Evolutionary conservation across 176 grass and related monocot species (phyloP).

Genomic region (Bothriochloa decipiens): DNA sequence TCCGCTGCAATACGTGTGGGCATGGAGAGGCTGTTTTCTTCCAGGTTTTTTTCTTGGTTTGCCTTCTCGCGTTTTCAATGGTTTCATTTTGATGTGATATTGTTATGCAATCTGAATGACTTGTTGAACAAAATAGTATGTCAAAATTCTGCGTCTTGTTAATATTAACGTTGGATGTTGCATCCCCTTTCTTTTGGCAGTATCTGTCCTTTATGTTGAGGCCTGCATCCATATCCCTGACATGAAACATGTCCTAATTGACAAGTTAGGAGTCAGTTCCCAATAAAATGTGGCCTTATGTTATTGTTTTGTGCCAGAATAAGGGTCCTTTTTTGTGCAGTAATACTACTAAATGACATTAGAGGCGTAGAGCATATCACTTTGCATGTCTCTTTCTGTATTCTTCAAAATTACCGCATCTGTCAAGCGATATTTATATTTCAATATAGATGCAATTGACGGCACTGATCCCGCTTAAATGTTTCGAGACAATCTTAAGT

Average conservation of each 20-base stretch:
- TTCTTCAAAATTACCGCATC: neutral
- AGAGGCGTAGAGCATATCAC: neutral
- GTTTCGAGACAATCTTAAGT: neutral
- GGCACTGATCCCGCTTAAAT: neutral
- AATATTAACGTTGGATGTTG: neutral
- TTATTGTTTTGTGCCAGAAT: neutral
- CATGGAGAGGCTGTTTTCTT: conserved; percentile 82
- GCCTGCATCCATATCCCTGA: neutral
- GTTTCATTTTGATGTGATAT: neutral
- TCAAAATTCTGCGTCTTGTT: neutral
- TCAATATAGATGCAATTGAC: neutral
- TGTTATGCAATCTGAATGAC: neutral
- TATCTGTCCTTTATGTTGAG: neutral
- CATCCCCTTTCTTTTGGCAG: neutral
- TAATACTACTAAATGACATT: neutral
- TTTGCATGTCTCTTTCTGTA: neutral
- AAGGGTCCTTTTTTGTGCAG: neutral
- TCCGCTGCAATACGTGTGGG: conserved; percentile 50
- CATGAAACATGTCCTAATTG: neutral
- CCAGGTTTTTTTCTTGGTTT: conserved; percentile 39
- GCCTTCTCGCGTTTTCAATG: neutral
- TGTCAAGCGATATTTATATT: neutral
- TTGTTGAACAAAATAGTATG: neutral
- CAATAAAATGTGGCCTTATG: neutral
- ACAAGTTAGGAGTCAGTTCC: neutral